Evolutionary conservation across 1,284 basidiomycete species (phyloP), one percentile per base, ranked within the genome.

Genomic region (Earliella scabrosa): DNA sequence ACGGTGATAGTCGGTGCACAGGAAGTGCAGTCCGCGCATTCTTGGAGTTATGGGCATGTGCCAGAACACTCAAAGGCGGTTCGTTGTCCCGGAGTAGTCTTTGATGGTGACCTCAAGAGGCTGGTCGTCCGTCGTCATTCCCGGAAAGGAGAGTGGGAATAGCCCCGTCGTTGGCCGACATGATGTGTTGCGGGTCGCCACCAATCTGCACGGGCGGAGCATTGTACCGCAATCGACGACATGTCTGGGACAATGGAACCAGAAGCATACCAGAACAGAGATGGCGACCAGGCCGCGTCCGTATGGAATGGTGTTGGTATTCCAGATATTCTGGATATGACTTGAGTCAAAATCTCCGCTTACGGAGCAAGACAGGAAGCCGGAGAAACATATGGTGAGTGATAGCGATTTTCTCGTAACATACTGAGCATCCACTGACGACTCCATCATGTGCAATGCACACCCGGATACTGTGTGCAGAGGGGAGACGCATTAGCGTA

Each of bases 141-240:
- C 35, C 16, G 1, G 45, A 18, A 5, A 54, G 23, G 27, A 36
- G 18, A 14, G 11, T 18, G 9, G 23, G 40, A 23, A 27, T 21
- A 9, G 21, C 5, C 14, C 14, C n/a, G 14, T 48, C 40, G 23
- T 29, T n/a, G 14, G 2, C 16, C 16, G 45, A 20, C 1, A 40
- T 34, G n/a, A 57, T 38, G 6, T 41, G 35, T 2, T 43, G 44
- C n/a, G n/a, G n/a, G n/a, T n/a, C n/a, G n/a, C 55, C 55, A 57
- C 40, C 50, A 38, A 4, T 29, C 18, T 20, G 46, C 29, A 14
- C 38, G 43, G 40, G 41, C 3, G 49, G 35, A 1, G 45, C 32
- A 27, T 52, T 39, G 11, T 48, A 13, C 8, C 55, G 55, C 11
- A 57, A 32, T 16, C 46, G 40, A 23, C 41, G 26, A 38, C 55